Evolutionary conservation across 139 green algal species (phyloP), one percentile per base, ranked within the genome.

Genomic region (Edaphochlamys debaryana): DNA sequence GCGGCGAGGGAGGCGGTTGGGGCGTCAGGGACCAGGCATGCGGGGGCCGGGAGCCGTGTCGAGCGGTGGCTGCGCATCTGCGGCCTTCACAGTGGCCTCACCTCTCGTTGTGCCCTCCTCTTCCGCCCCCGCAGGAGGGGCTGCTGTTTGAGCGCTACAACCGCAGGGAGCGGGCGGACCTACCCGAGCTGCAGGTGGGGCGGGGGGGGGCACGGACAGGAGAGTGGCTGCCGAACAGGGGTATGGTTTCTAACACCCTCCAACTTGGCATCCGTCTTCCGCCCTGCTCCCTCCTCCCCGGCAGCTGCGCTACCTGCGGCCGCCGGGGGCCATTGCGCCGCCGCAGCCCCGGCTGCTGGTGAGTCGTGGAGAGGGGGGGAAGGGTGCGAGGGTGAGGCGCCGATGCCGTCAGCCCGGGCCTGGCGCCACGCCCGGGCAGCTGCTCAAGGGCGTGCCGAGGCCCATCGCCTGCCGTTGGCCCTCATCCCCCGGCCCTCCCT

Each of bases 171-270:
- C 32, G n/a, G 15, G 77, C 17, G 42, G 77, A 74, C 19, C 48
- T 83, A 64, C 64, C 77, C 20, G 64, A 83, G 54, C 23, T 83
- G 62, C 77, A 83, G 74, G 74, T 81, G 74, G 2, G 74, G 50
- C n/a, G 13, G n/a, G n/a, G n/a, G n/a, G 45, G 45, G 8, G 69
- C 4, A 27, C 25, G 41, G 68, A 42, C 23, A 40, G 5, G 40
- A 60, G 68, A 29, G 36, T 22, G 66, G 66, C 63, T 20, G 13
- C 63, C 63, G 11, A n/a, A 34, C 15, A n/a, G 56, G 11, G 11
- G 56, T 6, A 34, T n/a, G 56, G 56, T 6, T 13, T 66, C 15
- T 34, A 23, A 15, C 23, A 13, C 67, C 40, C 30, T 25, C 67
- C 67, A 2, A 34, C 25, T 58, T n/a, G n/a, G 4, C 13, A 25